Evolutionary conservation across 352 stramenopile species (phyloP).

Genomic region (Globisporangium spiculum): DNA sequence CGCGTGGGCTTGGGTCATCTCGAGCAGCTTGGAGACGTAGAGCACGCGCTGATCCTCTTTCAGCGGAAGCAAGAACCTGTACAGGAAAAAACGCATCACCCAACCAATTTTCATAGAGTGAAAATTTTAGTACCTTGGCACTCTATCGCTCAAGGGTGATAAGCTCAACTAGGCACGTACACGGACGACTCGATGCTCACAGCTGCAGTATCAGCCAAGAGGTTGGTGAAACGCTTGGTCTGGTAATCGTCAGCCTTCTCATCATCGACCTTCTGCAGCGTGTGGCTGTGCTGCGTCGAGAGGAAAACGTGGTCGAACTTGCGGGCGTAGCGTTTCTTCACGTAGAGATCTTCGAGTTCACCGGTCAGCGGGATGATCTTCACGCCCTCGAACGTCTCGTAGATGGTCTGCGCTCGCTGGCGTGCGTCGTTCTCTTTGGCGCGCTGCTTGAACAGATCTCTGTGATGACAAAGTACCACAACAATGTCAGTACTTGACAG

Average conservation of each 20-base stretch:
- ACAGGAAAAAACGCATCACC: too few relatives aligned
- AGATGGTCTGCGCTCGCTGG: constrained; percentile 35
- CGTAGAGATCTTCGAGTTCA: constrained; percentile 52
- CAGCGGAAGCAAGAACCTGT: constrained; percentile 70
- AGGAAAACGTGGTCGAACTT: constrained; percentile 71
- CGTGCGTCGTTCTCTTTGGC: constrained; percentile 31
- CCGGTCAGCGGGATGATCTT: constrained; percentile 75
- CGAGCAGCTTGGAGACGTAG: constrained; percentile 67
- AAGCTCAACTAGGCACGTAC: constrained; percentile 31
- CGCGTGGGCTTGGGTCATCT: constrained; percentile 38
- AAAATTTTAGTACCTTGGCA: not conserved
- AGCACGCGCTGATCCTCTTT: constrained; percentile 61
- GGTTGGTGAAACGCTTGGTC: constrained; percentile 29
- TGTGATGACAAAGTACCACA: constrained; percentile 3
- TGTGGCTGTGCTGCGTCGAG: constrained; percentile 59
- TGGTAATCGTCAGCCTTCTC: not conserved
- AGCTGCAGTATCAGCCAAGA: constrained; percentile 38
- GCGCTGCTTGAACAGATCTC: constrained; percentile 27
- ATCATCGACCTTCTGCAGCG: constrained; percentile 26
- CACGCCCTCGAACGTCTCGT: constrained; percentile 52
- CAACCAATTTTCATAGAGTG: not conserved
- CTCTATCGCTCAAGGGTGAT: too few relatives aligned
- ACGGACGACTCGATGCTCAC: constrained; percentile 73
- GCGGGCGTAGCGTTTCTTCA: constrained; percentile 57
- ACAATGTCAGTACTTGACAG: too few relatives aligned